A percentile compares a stretch with the other conserved stretches of the same genome.
These are phyloP conservation scores for Fusarium hostae DNA, from an alignment of 2,329 filamentous ascomycete species.

Conservation along the genomic window DNA sequence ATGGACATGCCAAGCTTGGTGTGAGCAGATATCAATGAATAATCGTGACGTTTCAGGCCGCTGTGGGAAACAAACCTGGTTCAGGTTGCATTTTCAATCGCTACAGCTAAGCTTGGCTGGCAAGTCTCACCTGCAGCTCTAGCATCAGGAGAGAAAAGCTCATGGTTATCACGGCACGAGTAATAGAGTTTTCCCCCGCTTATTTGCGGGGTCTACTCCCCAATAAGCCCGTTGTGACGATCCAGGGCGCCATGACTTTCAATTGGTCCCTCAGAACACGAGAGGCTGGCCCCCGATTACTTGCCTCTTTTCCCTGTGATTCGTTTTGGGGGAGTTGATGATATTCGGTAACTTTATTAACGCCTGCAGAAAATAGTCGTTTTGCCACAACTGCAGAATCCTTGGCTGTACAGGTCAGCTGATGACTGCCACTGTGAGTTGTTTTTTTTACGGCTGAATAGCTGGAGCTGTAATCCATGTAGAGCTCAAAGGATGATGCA, in stretches of 20 bases:
- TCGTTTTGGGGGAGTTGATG: not conserved
- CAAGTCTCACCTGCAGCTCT: conserved; percentile 22
- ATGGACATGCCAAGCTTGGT: conserved; percentile 1
- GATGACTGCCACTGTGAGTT: not conserved
- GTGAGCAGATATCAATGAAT: conserved; percentile 1
- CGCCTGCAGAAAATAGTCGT: not conserved
- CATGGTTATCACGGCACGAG: not conserved
- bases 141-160: conserved; percentile 16
- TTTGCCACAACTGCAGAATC: conserved; percentile 23
- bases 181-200: conserved; percentile 7
- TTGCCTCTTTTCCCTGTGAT: not conserved
- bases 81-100: not conserved
- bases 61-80: conserved; percentile 15
- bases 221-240: not conserved
- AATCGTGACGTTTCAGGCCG: conserved; percentile 25
- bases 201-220: conserved; percentile 7
- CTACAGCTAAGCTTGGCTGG: not conserved
- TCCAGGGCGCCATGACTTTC: conserved; percentile 1
- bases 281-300: not conserved
- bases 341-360: not conserved
- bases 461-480: not conserved
- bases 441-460: not conserved
- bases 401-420: conserved; percentile 22
- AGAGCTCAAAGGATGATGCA: not conserved
- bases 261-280: conserved; percentile 4